Evolutionary conservation across 306 rosid genomes (phyloP).

Genomic region (Casuarina cunninghamiana): DNA sequence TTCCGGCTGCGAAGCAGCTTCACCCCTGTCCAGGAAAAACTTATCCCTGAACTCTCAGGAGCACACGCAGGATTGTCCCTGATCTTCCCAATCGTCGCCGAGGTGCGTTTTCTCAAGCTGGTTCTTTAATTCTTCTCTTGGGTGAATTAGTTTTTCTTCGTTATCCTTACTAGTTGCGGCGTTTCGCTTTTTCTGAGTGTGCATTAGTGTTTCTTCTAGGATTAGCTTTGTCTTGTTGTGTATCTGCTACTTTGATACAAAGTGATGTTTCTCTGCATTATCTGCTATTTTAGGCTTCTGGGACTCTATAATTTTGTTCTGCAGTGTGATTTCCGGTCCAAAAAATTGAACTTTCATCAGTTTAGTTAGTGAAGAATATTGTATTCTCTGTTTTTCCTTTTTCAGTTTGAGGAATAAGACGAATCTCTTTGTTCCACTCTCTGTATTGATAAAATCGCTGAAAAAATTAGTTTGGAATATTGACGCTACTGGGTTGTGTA

Average conservation of each 20-base stretch:
- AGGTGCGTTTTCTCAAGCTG: conserved; percentile 35
- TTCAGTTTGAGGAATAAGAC: background rate
- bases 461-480: background rate
- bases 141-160: background rate
- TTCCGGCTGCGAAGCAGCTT: conserved; percentile 30
- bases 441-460: background rate
- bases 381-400: background rate
- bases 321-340: background rate
- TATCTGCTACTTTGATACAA: background rate
- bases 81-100: conserved; percentile 24
- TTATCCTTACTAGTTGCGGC: background rate
- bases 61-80: background rate
- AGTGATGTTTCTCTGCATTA: background rate
- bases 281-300: background rate
- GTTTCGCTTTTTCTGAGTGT: background rate
- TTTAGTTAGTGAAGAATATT: background rate
- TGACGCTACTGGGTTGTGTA: background rate
- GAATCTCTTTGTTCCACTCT: background rate
- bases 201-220: background rate
- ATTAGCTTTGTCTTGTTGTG: background rate
- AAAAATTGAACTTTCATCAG: background rate
- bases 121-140: background rate
- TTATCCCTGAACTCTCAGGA: conserved; percentile 39
- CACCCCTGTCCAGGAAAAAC: conserved; percentile 54
- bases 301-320: background rate